phyloP scores from a whole-genome alignment of 768 basidiomycete genomes.

The Terana coerulea region DNA sequence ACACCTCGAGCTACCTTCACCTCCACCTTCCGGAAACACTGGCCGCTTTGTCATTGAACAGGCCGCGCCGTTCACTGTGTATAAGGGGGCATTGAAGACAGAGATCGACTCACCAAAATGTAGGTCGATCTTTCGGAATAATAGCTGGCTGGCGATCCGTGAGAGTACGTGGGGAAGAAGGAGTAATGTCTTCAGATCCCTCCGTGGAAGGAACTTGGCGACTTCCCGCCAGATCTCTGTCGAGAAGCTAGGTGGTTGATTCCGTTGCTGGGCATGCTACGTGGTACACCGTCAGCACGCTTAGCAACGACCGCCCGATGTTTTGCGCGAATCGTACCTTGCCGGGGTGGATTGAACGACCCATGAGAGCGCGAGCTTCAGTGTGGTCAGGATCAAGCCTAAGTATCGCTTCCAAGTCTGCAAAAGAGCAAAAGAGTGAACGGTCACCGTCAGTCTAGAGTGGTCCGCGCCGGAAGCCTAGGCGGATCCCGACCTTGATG shows the following conservation, averaged over 20 bases:
- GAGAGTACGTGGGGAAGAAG: constrained; percentile 65
- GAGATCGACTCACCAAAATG: constrained; percentile 42
- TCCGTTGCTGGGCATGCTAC: constrained; percentile 26
- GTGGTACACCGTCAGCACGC: too few relatives aligned
- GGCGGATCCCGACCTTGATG: constrained; percentile 50
- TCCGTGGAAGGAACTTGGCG: constrained; percentile 54
- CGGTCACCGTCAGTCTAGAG: constrained; percentile 15
- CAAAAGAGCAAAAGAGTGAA: not conserved
- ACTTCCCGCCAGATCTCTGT: constrained; percentile 73
- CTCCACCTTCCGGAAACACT: too few relatives aligned
- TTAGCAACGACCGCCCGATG: too few relatives aligned
- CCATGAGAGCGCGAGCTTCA: constrained; percentile 59
- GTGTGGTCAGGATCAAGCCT: constrained; percentile 61
- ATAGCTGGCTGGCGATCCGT: constrained; percentile 61
- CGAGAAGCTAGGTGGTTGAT: constrained; percentile 52
- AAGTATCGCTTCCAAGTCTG: constrained; percentile 67
- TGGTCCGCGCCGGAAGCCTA: constrained; percentile 10
- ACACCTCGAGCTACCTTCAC: too few relatives aligned
- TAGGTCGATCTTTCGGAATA: constrained; percentile 62
- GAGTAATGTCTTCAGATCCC: constrained; percentile 62
- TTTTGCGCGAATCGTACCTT: constrained; percentile 43
- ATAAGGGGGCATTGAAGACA: not conserved
- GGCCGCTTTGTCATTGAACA: too few relatives aligned
- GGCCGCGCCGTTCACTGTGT: too few relatives aligned
- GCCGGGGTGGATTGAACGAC: constrained; percentile 51